Conservation (phyloP, 228 moss, liverwort and hornwort genomes). For the Sphagnum magellanicum region DNA sequence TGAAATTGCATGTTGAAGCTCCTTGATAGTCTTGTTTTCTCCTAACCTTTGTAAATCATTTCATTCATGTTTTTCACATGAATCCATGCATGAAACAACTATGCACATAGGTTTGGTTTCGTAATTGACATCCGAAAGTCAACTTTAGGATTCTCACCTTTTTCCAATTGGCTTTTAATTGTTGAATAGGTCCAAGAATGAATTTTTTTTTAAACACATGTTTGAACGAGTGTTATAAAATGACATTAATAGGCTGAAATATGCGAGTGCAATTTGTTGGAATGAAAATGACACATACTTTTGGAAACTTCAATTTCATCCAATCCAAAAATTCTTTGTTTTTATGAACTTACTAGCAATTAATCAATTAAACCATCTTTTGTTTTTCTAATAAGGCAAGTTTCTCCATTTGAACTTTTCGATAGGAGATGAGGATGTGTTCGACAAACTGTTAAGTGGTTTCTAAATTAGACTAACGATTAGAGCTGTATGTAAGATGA, state of each 20-base stretch:
- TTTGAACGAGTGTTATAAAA: not conserved
- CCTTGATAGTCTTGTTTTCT: no score
- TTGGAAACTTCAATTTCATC: not conserved
- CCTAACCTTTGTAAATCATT: no score
- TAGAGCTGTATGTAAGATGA: not conserved
- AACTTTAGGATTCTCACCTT: no score
- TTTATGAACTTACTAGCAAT: not conserved
- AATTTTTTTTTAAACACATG: not conserved
- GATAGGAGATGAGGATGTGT: not conserved
- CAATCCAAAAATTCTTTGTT: not conserved
- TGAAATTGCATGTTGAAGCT: no score
- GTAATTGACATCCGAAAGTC: no score
- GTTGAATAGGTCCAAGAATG: no score
- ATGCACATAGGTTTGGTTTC: no score
- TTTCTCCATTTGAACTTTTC: not conserved
- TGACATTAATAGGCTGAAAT: not conserved
- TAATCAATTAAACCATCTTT: not conserved
- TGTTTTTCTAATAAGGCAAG: not conserved
- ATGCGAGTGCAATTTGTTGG: not conserved
- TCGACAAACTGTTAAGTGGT: not conserved
- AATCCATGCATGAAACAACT: no score
- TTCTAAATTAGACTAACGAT: not conserved
- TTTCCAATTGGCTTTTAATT: no score
- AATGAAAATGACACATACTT: not conserved
- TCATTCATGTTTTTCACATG: no score